These are phyloP conservation scores for Skeletonema marinoi DNA, from an alignment of 108 stramenopile genomes.

Conservation along the genomic window DNA sequence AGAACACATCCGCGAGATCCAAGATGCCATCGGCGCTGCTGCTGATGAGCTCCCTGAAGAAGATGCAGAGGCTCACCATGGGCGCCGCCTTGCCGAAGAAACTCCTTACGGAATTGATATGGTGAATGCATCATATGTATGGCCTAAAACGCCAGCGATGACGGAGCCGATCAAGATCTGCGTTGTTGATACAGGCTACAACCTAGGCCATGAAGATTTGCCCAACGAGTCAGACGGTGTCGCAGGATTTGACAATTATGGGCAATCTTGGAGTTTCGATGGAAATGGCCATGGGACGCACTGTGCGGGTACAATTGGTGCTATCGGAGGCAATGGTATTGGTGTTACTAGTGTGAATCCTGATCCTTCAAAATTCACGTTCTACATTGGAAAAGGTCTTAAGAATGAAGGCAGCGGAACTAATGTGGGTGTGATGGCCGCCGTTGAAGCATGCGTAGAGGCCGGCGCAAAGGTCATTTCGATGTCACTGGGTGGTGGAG, in stretches of 20 bases:
- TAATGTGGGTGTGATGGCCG: constrained; percentile 34
- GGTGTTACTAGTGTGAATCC: too few species aligned
- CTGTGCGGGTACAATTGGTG: constrained; percentile 20
- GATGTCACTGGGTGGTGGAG: constrained; percentile 46
- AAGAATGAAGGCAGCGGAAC: constrained; percentile 37
- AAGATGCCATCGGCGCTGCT: too few species aligned
- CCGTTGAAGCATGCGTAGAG: constrained; percentile 45
- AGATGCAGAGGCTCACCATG: too few species aligned
- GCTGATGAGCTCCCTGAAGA: too few species aligned
- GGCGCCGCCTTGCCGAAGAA: constrained; percentile 12
- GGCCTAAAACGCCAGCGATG: neutral
- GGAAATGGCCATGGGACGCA: constrained; percentile 44
- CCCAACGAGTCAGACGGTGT: constrained; percentile 8
- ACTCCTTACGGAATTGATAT: constrained; percentile 49
- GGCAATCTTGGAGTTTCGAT: too few species aligned
- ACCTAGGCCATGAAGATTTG: constrained; percentile 50
- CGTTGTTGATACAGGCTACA: too few species aligned
- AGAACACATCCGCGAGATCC: too few species aligned
- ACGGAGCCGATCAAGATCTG: neutral
- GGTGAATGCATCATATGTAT: constrained; percentile 39
- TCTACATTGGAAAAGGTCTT: constrained; percentile 51
- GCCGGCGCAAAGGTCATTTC: constrained; percentile 56
- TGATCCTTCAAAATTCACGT: neutral
- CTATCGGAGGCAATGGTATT: too few species aligned
- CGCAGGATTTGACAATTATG: neutral